These are phyloP conservation scores for Leucaena leucocephala DNA, from an alignment of 306 rosid genomes.

Conservation along the genomic window DNA sequence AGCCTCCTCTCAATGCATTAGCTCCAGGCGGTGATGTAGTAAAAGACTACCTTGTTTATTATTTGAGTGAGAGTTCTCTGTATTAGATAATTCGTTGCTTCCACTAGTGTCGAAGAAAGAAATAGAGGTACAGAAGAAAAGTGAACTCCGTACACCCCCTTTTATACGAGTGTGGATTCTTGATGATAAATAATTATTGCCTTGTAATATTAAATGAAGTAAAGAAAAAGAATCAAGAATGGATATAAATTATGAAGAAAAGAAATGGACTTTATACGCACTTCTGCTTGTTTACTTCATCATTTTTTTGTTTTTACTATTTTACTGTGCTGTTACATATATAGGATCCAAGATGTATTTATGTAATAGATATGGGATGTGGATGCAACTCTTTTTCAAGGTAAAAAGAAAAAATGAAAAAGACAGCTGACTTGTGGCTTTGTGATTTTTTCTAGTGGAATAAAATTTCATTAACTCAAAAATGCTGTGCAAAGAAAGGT, in stretches of 20 bases:
- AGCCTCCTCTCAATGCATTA: slow-evolving; percentile 69
- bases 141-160: background rate
- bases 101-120: background rate
- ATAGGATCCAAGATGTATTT: background rate
- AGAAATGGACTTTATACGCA: background rate
- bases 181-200: background rate
- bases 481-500: no score
- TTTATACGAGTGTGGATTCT: background rate
- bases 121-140: background rate
- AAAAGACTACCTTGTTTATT: slow-evolving; percentile 34
- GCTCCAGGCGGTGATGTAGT: slow-evolving; percentile 42
- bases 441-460: no score
- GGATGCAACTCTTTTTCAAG: background rate
- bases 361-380: no score
- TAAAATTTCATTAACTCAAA: no score
- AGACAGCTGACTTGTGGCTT: background rate
- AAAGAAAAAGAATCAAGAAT: background rate
- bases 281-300: background rate
- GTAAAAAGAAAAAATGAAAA: no score
- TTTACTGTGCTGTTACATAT: background rate
- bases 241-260: background rate
- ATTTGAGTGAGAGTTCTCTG: background rate
- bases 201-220: background rate
- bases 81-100: background rate
- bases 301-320: background rate